phyloP scores from a whole-genome alignment of 768 basidiomycete species.

The Leucocoprinus birnbaumii region DNA sequence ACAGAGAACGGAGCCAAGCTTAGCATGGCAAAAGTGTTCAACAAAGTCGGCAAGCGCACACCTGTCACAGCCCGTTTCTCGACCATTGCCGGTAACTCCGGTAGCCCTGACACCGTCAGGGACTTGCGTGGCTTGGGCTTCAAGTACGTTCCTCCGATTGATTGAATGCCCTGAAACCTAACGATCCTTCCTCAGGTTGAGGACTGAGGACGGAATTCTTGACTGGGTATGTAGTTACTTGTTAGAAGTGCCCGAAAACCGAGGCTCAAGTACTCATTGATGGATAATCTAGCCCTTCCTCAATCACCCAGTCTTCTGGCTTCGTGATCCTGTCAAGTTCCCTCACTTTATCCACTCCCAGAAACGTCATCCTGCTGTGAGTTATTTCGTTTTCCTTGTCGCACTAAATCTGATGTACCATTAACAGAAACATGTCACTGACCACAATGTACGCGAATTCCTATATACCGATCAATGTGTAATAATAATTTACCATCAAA shows the following conservation, averaged over 20 bases:
- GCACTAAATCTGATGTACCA: not conserved
- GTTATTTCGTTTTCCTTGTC: constrained; percentile 13
- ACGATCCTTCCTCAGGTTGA: constrained; percentile 26
- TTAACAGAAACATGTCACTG: not conserved
- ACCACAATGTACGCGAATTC: not conserved
- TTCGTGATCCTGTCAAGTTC: constrained; percentile 46
- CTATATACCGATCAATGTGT: not conserved
- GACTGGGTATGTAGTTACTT: constrained; percentile 17
- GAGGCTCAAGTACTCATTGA: too few relatives aligned
- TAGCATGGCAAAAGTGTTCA: constrained; percentile 27
- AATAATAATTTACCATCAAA: too few relatives aligned
- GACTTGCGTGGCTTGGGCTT: constrained; percentile 47
- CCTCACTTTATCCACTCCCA: constrained; percentile 45
- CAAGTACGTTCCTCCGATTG: too few relatives aligned
- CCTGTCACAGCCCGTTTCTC: constrained; percentile 46
- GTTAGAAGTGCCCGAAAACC: not conserved
- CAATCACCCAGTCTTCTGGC: constrained; percentile 39
- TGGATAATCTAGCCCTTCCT: too few relatives aligned
- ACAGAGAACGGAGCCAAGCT: constrained; percentile 27
- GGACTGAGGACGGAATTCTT: constrained; percentile 34
- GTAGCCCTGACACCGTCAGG: constrained; percentile 44
- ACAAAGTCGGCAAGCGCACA: constrained; percentile 24
- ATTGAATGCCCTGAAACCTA: too few relatives aligned
- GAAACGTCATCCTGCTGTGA: constrained; percentile 47
- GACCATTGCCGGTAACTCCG: constrained; percentile 53